Base-by-base conservation (phyloP, 805 yeast species). In the Clavispora asparagi region DNA sequence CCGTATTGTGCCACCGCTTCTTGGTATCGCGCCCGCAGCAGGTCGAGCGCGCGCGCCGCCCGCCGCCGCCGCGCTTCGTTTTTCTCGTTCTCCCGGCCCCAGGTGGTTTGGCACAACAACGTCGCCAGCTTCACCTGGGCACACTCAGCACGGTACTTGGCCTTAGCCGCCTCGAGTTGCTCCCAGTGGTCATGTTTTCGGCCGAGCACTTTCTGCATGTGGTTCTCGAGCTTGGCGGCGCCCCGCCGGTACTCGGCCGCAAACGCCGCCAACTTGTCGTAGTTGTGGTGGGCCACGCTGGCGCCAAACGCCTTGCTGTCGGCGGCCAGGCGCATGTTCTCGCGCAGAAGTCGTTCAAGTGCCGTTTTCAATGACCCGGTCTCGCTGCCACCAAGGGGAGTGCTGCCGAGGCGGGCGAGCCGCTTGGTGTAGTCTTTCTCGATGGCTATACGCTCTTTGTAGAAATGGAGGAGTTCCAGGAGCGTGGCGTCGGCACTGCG, bases 391-490 rank as follows among this genome's bases (percentile, higher is more conserved):
- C 90, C 91, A 4, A 81, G 62, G 0, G 68, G 47, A 1, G 54
- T 56, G 53, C 72, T 75, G 42, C 67, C 64, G 17, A 86, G 67
- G 13, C 74, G 70, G 39, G 67, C 67, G 53, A 89, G 61, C 48
- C 73, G 74, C 45, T 78, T 75, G 33, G 82, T 67, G 57, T 86
- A 87, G 25, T 89, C 96, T 49, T 81, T 85, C 56, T 88, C 96
- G 35, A 89, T 76, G 13, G 77, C 68, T 1, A 77, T 66, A 33
- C 83, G 67, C 47, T 70, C 72, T 30, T 59, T 59, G 49, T 68
- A 70, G 48, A 62, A 68, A 13, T 60, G 62, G 29, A 65, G 53
- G 36, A 70, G 58, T 47, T 70, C 73, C 33, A 63, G 62, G 42
- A 68, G 56, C 11, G 94, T 83, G 40, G 73, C 74, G 36, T 77